phyloP scores from a whole-genome alignment of 163 green algal genomes.

The Chlamydomonas reinhardtii region DNA sequence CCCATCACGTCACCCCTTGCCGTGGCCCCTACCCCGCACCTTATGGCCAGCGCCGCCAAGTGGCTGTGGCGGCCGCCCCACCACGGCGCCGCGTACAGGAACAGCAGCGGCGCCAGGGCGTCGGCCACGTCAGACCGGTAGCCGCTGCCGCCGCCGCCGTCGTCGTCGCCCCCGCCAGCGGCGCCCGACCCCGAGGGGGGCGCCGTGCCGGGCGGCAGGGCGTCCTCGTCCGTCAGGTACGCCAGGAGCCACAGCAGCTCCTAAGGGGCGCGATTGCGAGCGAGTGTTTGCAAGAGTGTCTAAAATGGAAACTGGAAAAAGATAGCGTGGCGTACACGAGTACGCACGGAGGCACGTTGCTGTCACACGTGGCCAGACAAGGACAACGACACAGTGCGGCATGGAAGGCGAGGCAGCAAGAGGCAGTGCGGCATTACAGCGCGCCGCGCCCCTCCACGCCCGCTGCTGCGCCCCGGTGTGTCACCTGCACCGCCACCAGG shows the following conservation, averaged over 20 bases:
- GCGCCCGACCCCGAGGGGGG: not conserved
- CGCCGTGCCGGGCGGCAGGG: not conserved
- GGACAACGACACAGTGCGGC: too few species aligned
- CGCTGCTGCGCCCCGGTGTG: not conserved
- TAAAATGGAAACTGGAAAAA: too few species aligned
- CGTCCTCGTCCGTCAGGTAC: constrained; percentile 29
- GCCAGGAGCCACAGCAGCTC: constrained; percentile 41
- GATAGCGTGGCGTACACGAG: too few species aligned
- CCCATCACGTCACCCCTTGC: too few species aligned
- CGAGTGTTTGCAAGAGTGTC: too few species aligned
- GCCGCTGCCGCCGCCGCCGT: not conserved
- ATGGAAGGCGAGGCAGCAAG: too few species aligned
- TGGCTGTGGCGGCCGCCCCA: constrained; percentile 8
- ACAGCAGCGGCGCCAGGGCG: constrained; percentile 40
- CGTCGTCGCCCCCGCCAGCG: too few species aligned
- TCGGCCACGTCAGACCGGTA: constrained; percentile 7
- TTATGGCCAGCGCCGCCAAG: constrained; percentile 18
- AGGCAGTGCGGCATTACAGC: too few species aligned
- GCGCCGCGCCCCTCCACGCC: too few species aligned
- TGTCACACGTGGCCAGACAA: too few species aligned
- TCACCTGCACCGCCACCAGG: constrained; percentile 37
- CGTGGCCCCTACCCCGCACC: not conserved
- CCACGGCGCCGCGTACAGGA: constrained; percentile 27
- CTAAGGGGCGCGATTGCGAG: not conserved
- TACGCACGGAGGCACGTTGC: too few species aligned